Conservation (phyloP, 805 yeast species). For the Zygotorulaspora chibaensis region DNA sequence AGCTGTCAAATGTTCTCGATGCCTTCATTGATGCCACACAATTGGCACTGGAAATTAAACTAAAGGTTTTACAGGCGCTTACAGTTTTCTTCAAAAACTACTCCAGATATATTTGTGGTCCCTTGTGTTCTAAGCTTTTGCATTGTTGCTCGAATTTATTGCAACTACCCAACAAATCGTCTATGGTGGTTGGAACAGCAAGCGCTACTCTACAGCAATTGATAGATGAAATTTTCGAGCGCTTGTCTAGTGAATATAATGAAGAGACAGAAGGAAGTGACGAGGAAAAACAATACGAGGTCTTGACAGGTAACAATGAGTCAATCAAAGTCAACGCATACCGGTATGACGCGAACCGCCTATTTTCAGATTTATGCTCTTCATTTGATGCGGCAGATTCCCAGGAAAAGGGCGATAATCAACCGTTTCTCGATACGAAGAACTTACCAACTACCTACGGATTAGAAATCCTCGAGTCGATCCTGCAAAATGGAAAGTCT, state of each 20-base stretch:
- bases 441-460: conserved; percentile 61
- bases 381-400: conserved; percentile 29
- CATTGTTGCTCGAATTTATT: conserved; percentile 62
- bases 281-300: conserved; percentile 32
- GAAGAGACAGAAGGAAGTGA: conserved; percentile 36
- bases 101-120: conserved; percentile 50
- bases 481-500: conserved; percentile 57
- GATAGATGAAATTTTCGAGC: conserved; percentile 74
- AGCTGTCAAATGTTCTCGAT: conserved; percentile 54
- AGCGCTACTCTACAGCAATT: conserved; percentile 90
- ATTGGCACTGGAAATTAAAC: conserved; percentile 75
- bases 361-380: conserved; percentile 69
- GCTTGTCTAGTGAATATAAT: conserved; percentile 31
- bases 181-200: conserved; percentile 84
- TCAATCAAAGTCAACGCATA: conserved; percentile 43
- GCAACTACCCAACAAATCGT: conserved; percentile 62
- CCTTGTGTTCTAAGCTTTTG: conserved; percentile 53
- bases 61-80: conserved; percentile 77
- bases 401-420: conserved; percentile 3
- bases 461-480: conserved; percentile 77
- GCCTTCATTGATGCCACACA: conserved; percentile 71
- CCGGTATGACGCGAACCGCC: conserved; percentile 64
- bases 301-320: conserved; percentile 45
- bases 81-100: conserved; percentile 72
- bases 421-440: conserved; percentile 45